These are phyloP conservation scores for Aspergillus pseudotamarii DNA, from an alignment of 2,329 filamentous ascomycete genomes.

Conservation along the genomic window DNA sequence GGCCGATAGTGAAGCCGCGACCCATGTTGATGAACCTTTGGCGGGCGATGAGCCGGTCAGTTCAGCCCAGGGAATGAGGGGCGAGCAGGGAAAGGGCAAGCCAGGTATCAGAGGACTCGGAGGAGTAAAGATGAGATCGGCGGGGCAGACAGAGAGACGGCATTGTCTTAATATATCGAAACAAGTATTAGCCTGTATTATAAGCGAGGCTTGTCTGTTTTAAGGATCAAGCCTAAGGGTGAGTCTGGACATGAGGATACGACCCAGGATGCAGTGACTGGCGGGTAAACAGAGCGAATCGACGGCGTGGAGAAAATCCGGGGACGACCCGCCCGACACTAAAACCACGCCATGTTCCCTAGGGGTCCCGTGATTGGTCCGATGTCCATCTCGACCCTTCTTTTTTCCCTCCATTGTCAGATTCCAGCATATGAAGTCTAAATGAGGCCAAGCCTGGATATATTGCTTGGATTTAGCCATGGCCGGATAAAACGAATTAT, in stretches of 20 bases:
- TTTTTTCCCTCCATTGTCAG: neutral
- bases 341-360: neutral
- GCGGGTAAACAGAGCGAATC: slow-evolving; percentile 4
- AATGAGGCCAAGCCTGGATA: neutral
- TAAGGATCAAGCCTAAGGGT: neutral
- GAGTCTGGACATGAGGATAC: neutral
- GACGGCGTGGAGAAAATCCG: slow-evolving; percentile 16
- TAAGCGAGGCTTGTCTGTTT: slow-evolving; percentile 2
- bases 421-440: neutral
- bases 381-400: neutral
- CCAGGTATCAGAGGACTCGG: neutral
- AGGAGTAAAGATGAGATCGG: neutral
- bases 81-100: neutral
- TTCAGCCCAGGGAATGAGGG: neutral
- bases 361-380: slow-evolving; percentile 7
- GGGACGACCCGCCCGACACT: slow-evolving; percentile 13
- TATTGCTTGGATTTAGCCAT: slow-evolving; percentile 15
- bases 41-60: neutral
- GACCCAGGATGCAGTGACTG: slow-evolving; percentile 5
- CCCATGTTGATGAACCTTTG: slow-evolving; percentile 35
- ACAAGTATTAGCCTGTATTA: neutral
- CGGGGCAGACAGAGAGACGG: neutral
- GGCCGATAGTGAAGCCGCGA: slow-evolving; percentile 41
- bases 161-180: slow-evolving; percentile 8
- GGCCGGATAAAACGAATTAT: slow-evolving; percentile 6